These are phyloP conservation scores for Davidsoniella neocaledoniae DNA, from an alignment of 2,329 filamentous ascomycete genomes.

Conservation along the genomic window DNA sequence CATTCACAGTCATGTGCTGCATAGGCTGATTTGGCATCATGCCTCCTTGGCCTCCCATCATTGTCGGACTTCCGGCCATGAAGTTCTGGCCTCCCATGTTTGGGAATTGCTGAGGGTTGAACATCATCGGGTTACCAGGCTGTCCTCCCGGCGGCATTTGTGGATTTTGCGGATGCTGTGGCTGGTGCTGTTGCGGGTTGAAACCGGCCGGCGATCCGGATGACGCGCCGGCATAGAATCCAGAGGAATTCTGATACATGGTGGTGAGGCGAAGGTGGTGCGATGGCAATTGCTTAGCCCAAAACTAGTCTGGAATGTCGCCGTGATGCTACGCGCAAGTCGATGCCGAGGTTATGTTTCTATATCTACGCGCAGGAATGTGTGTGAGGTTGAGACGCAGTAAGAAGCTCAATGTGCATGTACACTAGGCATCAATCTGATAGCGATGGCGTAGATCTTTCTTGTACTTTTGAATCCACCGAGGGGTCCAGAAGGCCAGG, in stretches of 20 bases:
- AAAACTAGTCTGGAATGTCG: background rate
- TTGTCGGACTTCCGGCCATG: slow-evolving; percentile 29
- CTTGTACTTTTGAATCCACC: too few relatives aligned
- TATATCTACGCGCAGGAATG: background rate
- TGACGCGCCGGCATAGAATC: slow-evolving; percentile 10
- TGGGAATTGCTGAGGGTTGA: slow-evolving; percentile 11
- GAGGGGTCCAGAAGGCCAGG: too few relatives aligned
- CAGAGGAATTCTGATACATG: slow-evolving; percentile 11
- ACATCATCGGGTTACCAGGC: slow-evolving; percentile 11
- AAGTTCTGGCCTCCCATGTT: slow-evolving; percentile 35
- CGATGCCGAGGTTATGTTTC: background rate
- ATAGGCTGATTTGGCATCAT: slow-evolving; percentile 48
- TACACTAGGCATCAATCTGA: too few relatives aligned
- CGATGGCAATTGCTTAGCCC: background rate
- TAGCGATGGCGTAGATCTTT: too few relatives aligned
- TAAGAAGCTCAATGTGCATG: too few relatives aligned
- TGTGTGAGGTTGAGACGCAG: too few relatives aligned
- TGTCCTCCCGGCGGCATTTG: slow-evolving; percentile 10
- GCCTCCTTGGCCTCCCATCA: slow-evolving; percentile 38
- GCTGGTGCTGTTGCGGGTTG: slow-evolving; percentile 7
- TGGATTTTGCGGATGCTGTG: slow-evolving; percentile 3
- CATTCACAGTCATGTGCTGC: slow-evolving; percentile 42
- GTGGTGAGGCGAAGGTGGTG: background rate
- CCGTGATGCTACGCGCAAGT: background rate
- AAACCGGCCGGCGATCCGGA: slow-evolving; percentile 8